Evolutionary conservation across 768 basidiomycete species (phyloP).

Genomic region (Mycena vitilis): DNA sequence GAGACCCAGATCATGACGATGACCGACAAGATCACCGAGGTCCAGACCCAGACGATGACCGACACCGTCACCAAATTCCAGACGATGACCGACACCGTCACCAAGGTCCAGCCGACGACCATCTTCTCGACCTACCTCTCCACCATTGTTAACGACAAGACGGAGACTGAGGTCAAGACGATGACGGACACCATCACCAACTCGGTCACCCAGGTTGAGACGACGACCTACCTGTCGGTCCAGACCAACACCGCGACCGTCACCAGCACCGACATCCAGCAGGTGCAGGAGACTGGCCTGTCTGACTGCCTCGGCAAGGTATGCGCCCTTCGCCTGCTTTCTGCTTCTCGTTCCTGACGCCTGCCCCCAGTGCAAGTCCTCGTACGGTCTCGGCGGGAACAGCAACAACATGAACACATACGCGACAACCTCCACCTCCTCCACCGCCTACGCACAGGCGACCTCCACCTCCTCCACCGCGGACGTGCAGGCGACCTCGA

Average conservation of each 20-base stretch:
- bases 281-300: constrained; percentile 62
- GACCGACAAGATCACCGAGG: constrained; percentile 64
- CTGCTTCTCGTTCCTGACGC: constrained; percentile 31
- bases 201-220: constrained; percentile 60
- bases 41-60: constrained; percentile 69
- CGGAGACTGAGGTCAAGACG: constrained; percentile 68
- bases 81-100: constrained; percentile 65
- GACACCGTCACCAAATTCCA: constrained; percentile 63
- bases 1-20: constrained; percentile 62
- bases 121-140: constrained; percentile 63
- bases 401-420: constrained; percentile 62
- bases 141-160: constrained; percentile 71
- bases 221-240: constrained; percentile 64
- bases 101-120: constrained; percentile 69
- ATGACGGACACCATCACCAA: constrained; percentile 64
- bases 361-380: constrained; percentile 64
- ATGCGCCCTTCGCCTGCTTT: constrained; percentile 25
- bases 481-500: not conserved
- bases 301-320: constrained; percentile 65
- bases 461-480: not conserved
- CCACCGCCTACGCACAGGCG: no score
- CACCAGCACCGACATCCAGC: constrained; percentile 51
- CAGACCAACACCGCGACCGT: constrained; percentile 60
- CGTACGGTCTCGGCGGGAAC: constrained; percentile 66
- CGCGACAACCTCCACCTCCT: constrained; percentile 14